phyloP scores from a whole-genome alignment of 305 asterid species.

The Fraxinus floribunda region DNA sequence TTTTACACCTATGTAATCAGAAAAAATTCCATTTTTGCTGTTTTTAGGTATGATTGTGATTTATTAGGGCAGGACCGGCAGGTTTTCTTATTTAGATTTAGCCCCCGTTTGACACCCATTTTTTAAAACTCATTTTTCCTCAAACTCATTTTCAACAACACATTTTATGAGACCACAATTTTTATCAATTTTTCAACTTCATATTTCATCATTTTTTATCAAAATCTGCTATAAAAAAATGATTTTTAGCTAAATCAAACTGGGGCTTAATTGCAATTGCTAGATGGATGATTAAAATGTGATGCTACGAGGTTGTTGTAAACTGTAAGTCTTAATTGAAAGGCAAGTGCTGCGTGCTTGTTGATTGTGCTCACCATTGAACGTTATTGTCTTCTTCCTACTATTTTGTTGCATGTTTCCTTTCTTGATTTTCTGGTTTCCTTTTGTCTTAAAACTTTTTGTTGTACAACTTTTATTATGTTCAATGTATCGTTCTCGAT shows the following conservation, averaged over 20 bases:
- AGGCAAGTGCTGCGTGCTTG: not conserved
- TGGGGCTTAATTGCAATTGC: not conserved
- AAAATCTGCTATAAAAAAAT: too few species aligned
- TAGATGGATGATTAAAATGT: not conserved
- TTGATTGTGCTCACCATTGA: not conserved
- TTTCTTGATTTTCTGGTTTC: not conserved
- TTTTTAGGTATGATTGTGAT: not conserved
- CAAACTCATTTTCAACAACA: too few species aligned
- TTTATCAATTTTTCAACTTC: too few species aligned
- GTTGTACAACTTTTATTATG: not conserved
- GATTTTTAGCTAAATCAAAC: too few species aligned
- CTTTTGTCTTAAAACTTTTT: not conserved
- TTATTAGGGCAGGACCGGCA: too few species aligned
- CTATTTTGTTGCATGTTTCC: not conserved
- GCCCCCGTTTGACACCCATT: too few species aligned
- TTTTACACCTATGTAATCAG: not conserved
- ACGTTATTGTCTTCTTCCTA: not conserved
- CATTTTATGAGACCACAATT: too few species aligned
- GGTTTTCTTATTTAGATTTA: not conserved
- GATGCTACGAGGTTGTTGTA: not conserved
- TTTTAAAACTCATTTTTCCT: too few species aligned
- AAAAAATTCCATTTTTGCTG: not conserved
- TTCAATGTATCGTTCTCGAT: not conserved
- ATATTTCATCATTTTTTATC: too few species aligned
- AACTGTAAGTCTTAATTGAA: not conserved